Evolutionary conservation across 2,329 filamentous ascomycete species (phyloP).

Genomic region (Pseudogymnoascus sp.): DNA sequence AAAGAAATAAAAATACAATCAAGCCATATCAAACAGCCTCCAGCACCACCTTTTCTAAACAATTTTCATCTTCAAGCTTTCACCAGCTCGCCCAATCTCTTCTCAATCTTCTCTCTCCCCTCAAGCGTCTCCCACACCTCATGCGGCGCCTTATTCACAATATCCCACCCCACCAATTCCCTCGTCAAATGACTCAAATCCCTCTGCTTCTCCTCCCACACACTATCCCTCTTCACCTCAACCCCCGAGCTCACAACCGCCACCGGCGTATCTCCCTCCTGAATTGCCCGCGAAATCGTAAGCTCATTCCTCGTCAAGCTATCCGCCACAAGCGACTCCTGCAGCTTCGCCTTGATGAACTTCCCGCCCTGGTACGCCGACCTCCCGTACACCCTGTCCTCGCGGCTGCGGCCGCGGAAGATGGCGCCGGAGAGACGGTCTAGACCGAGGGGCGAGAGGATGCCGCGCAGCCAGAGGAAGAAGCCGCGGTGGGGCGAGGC

Average conservation of each 20-base stretch:
- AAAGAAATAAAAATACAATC: neutral
- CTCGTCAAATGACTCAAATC: slow-evolving; percentile 74
- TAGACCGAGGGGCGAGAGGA: slow-evolving; percentile 79
- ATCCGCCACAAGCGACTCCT: slow-evolving; percentile 82
- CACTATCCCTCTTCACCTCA: slow-evolving; percentile 53
- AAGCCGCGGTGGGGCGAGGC: slow-evolving; percentile 67
- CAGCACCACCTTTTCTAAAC: neutral
- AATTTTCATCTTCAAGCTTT: neutral
- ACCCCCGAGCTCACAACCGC: slow-evolving; percentile 76
- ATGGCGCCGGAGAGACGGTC: slow-evolving; percentile 72
- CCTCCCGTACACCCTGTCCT: slow-evolving; percentile 78
- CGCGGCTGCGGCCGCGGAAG: slow-evolving; percentile 68
- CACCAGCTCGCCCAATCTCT: slow-evolving; percentile 64
- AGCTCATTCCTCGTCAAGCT: slow-evolving; percentile 81
- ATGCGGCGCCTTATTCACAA: slow-evolving; percentile 76
- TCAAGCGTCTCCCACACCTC: slow-evolving; percentile 73
- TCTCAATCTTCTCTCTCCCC: slow-evolving; percentile 69
- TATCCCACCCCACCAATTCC: slow-evolving; percentile 74
- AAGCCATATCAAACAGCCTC: neutral
- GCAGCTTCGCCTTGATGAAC: slow-evolving; percentile 80
- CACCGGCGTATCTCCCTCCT: slow-evolving; percentile 65
- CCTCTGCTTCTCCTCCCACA: slow-evolving; percentile 79
- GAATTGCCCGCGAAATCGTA: slow-evolving; percentile 67
- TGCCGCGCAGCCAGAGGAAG: slow-evolving; percentile 73
- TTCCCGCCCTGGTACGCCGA: slow-evolving; percentile 73